Evolutionary conservation across 768 basidiomycete species (phyloP), one percentile per base, ranked within the genome.

Genomic region (Suillus subluteus): DNA sequence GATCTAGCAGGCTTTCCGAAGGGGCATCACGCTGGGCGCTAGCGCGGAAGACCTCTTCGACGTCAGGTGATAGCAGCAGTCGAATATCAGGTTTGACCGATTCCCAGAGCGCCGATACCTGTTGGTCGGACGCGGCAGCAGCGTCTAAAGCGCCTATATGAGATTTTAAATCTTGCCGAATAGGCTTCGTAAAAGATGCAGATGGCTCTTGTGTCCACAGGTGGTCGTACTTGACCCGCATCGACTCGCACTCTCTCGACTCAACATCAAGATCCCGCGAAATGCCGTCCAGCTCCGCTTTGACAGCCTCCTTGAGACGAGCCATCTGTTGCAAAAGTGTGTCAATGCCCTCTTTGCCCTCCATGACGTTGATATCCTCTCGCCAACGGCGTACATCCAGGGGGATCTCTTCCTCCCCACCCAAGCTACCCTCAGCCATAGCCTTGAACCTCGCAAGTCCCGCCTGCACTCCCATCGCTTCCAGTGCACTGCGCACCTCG

Each of bases 131-230:
- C 35, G 83, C 76, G 1, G 86, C 85, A 0, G 97, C 97, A 1
- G 92, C 89, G 12, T 91, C 89, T 46, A 97, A 81, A 0, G 91
- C 86, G 18, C 80, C 81, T 26, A 87, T 76, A 70, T 95, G 92
- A 12, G 87, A 83, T 76, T 95, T 95, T 64, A 98, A 78, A 73
- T 96, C 95, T 67, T 87, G 87, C 16, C 96, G 83, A 64, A 92
- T 76, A 7, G 82, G 78, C 75, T 92, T 91, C 54, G 91, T 92
- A 66, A 89, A 78, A 1, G 86, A 83, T 0, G 93, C 89, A 6
- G 91, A 91, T 0, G 97, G 96, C 11, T 87, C 85, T 77, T 98
- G 96, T 9, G 91, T 89, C 91, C 94, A 98, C 37, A 87, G 76
- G 70, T 95, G 90, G 38, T 91, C 91, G 76, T 94, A 96, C 76